Conservation (phyloP, 257 asterid species). For the Ehretia macrophylla region DNA sequence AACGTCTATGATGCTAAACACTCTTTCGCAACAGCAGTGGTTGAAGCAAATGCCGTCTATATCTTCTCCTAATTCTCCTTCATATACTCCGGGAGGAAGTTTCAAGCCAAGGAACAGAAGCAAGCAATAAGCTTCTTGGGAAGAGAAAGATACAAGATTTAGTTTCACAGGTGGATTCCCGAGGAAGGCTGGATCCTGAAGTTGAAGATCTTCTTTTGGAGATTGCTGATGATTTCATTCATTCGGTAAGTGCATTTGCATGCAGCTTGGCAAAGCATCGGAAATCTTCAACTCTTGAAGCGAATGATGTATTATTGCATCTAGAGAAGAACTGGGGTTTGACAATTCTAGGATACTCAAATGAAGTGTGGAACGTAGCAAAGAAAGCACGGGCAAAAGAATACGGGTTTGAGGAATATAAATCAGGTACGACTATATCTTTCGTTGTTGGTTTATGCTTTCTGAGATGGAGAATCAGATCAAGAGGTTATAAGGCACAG, state of each 20-base stretch:
- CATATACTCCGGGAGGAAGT: constrained; percentile 84
- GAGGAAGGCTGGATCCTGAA: constrained; percentile 70
- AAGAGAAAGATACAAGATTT: constrained; percentile 89
- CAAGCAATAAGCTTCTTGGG: constrained; percentile 82
- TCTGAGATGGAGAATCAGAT: no score
- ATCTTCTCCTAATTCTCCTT: constrained; percentile 65
- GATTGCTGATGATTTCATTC: constrained; percentile 81
- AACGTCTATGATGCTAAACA: constrained; percentile 57
- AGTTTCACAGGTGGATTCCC: constrained; percentile 70
- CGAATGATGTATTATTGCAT: constrained; percentile 87
- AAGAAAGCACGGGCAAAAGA: no score
- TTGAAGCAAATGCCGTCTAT: constrained; percentile 70
- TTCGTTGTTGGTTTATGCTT: no score
- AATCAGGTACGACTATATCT: no score
- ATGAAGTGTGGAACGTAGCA: constrained; percentile 74
- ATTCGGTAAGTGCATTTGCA: constrained; percentile 80
- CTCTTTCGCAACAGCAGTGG: constrained; percentile 80
- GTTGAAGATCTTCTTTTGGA: constrained; percentile 82
- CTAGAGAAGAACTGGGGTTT: constrained; percentile 88
- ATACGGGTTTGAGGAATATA: no score
- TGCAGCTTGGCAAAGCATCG: constrained; percentile 97
- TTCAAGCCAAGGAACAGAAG: constrained; percentile 94
- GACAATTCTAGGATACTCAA: constrained; percentile 80
- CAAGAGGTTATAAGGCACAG: no score
- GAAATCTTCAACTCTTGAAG: constrained; percentile 81